These are phyloP conservation scores for Aureobasidium sp. DNA, from an alignment of 2,329 filamentous ascomycete species.

Conservation along the genomic window DNA sequence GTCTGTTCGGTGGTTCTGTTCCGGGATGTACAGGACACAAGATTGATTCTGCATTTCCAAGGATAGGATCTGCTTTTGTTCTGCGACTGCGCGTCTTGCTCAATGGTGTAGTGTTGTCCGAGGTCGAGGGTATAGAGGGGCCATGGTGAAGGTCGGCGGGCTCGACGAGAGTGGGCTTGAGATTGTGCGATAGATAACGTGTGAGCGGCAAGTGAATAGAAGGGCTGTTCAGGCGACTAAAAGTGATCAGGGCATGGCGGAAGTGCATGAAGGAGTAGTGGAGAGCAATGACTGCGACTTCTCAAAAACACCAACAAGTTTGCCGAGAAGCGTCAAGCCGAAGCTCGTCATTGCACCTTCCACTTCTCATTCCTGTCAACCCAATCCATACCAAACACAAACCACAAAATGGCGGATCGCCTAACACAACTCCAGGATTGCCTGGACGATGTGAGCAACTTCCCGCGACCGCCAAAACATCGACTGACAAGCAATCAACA, in stretches of 20 bases:
- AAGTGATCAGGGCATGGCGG: conserved; percentile 2
- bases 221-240: not conserved
- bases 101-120: not conserved
- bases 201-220: not conserved
- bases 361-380: not conserved
- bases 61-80: not conserved
- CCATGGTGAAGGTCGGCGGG: not conserved
- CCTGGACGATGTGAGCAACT: conserved; percentile 59
- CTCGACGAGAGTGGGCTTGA: not conserved
- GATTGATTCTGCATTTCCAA: not conserved
- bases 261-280: not conserved
- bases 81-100: not conserved
- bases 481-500: conserved; percentile 17
- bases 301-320: not conserved
- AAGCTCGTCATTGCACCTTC: not conserved
- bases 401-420: conserved; percentile 55
- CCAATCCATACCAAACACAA: not conserved
- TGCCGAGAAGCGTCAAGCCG: not conserved
- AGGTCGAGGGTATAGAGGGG: not conserved
- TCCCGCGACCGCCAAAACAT: not conserved
- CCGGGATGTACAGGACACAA: not conserved
- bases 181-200: not conserved
- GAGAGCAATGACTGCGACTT: not conserved
- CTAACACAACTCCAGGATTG: conserved; percentile 80
- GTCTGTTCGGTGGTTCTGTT: not conserved